Evolutionary conservation across 768 basidiomycete genomes (phyloP), one percentile per base, ranked within the genome.

Genomic region (Tubosaeta sp.): DNA sequence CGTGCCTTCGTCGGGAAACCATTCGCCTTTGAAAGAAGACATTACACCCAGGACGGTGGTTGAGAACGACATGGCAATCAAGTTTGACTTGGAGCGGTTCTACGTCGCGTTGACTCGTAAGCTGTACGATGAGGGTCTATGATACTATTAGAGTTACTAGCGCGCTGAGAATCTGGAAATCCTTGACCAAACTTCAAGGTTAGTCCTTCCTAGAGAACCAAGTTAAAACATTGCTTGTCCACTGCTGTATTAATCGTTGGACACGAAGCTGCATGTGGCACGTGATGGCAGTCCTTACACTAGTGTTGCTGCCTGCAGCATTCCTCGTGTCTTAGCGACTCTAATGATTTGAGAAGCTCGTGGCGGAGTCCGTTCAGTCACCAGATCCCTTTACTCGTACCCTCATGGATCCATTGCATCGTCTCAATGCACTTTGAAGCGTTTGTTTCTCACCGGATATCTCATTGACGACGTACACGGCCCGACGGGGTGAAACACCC

Each of bases 101-200:
- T 95, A 95, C 67, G 77, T 96, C 30, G 90, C 94, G 6, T 68
- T 98, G 40, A 82, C 88, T 56, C 80, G 87, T 68, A 95, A 91
- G 71, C 69, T 99, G 71, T 92, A 94, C 59, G 89, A 97, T 51
- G 92, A 96, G 64, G 95, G 95, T 11, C 69, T 94, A 62, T 96
- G 68, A 31, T 34, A 39, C 43, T 41, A 52, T 9, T 27, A 27
- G 27, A 27, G 9, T n/a, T n/a, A n/a, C n/a, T n/a, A n/a, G n/a
- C n/a, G n/a, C n/a, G n/a, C n/a, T n/a, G n/a, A n/a, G n/a, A n/a
- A n/a, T n/a, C n/a, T n/a, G n/a, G n/a, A n/a, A n/a, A n/a, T n/a
- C n/a, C n/a, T n/a, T n/a, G n/a, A n/a, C n/a, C n/a, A n/a, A n/a
- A n/a, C n/a, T n/a, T n/a, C n/a, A n/a, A n/a, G n/a, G n/a, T n/a